Percentiles rank a stretch among this genome's conserved stretches.
These are phyloP conservation scores for Maudiozyma bulderi DNA, from an alignment of 805 yeast genomes.

Conservation along the genomic window DNA sequence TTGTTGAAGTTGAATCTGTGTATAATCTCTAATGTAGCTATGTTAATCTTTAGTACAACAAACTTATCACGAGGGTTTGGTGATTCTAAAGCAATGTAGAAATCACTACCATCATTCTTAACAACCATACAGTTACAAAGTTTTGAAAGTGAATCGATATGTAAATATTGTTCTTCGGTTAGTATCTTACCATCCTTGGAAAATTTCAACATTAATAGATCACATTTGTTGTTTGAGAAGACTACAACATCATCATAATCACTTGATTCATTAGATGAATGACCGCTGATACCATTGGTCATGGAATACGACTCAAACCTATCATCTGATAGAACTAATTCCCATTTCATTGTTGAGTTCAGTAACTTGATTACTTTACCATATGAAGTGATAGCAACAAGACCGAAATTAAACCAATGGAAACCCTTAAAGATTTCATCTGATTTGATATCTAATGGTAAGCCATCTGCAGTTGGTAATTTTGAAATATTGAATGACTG, in stretches of 20 bases:
- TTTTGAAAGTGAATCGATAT: conserved; percentile 31
- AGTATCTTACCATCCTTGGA: conserved; percentile 26
- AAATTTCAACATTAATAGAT: conserved; percentile 36
- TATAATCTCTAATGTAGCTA: conserved; percentile 20
- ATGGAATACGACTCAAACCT: conserved; percentile 34
- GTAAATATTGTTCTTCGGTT: conserved; percentile 15
- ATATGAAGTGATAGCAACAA: conserved; percentile 46
- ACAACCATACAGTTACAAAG: conserved; percentile 41
- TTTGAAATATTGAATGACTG: conserved; percentile 24
- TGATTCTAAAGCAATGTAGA: conserved; percentile 44
- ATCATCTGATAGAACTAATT: conserved; percentile 11
- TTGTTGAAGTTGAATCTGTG: conserved; percentile 26
- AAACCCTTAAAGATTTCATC: conserved; percentile 57
- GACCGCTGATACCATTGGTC: conserved; percentile 31
- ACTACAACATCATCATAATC: conserved; percentile 24
- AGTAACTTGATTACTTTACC: conserved; percentile 40
- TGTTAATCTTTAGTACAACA: conserved; percentile 32
- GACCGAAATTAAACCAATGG: conserved; percentile 37
- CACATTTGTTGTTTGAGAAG: conserved; percentile 34
- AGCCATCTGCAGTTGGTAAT: conserved; percentile 21
- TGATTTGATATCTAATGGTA: conserved; percentile 26
- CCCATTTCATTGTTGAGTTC: conserved; percentile 21
- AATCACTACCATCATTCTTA: conserved; percentile 21
- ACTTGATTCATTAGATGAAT: conserved; percentile 5
- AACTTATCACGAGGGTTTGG: conserved; percentile 57